Conservation (phyloP, 2,329 filamentous ascomycete species). For the Fusarium sterilihyphosum region DNA sequence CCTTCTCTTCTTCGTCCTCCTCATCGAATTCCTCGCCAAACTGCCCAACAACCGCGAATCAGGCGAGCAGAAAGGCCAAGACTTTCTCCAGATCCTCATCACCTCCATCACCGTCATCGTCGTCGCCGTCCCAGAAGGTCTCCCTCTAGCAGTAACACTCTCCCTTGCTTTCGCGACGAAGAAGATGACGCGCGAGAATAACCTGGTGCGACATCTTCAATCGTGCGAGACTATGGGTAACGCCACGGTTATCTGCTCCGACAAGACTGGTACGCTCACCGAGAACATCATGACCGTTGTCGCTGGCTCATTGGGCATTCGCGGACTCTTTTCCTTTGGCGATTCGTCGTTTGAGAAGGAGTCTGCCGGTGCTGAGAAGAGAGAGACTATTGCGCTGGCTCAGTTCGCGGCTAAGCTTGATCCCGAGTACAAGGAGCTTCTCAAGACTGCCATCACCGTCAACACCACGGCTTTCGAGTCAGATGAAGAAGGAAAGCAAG, state of each 20-base stretch:
- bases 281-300: constrained; percentile 81
- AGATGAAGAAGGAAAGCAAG: constrained; percentile 53
- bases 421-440: constrained; percentile 22
- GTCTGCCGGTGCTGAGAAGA: constrained; percentile 25
- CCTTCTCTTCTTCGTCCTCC: constrained; percentile 78
- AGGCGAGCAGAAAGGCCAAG: constrained; percentile 63
- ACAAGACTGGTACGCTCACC: constrained; percentile 55
- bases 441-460: constrained; percentile 54
- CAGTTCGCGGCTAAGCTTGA: constrained; percentile 23
- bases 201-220: constrained; percentile 71
- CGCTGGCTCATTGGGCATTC: constrained; percentile 61
- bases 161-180: constrained; percentile 75
- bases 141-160: constrained; percentile 73
- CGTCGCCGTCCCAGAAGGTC: constrained; percentile 72
- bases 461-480: constrained; percentile 67
- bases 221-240: constrained; percentile 79
- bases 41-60: constrained; percentile 61
- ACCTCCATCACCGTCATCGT: constrained; percentile 73
- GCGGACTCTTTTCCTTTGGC: constrained; percentile 54
- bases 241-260: constrained; percentile 79
- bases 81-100: constrained; percentile 71
- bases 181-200: constrained; percentile 75
- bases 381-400: constrained; percentile 1
- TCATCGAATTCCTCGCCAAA: constrained; percentile 77
- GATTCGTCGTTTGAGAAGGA: constrained; percentile 46